Base-by-base conservation (phyloP, 768 basidiomycete genomes). In the Pisolithus albus region DNA sequence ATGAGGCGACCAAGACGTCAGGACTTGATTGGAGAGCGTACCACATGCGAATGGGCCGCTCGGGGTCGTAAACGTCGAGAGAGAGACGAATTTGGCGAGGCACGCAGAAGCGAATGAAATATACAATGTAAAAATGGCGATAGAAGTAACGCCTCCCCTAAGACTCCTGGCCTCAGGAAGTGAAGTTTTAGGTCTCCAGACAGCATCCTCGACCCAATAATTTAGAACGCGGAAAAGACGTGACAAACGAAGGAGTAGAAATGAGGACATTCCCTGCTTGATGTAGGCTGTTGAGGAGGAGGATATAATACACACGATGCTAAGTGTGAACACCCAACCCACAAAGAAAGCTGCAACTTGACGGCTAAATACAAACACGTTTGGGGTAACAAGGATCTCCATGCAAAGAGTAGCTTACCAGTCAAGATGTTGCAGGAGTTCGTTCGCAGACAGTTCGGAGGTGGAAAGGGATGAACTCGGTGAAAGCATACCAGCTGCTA, bases 301-400 rank as follows among this genome's bases (percentile, higher is more conserved):
- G 18, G 64, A 68, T 41, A 53, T 52, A 13, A 67, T 46, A 53
- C 64, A 62, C 13, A 59, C 53, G 15, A 69, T 45, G 51, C 72
- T 64, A 47, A 61, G 60, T 40, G 71, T 56, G 54, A 71, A 73
- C 3, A 72, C 71, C 63, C 70, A 72, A 32, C 74, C 74, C 7
- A 73, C 59, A 46, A 70, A 70, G 57, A 75, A 75, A 1, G 69
- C 61, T 13, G 72, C 60, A 21, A 73, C 57, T 15, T 68, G 59
- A 34, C 63, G 71, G 54, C 74, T 75, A 38, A 24, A n/a, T 15
- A 34, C 32, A n/a, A 23, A 23, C 4, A 9, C 7, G 16, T 32
- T 36, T 47, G 9, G 23, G 28, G 42, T 45, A n/a, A 32, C 21
- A 28, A 19, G 1, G 28, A 15, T 24, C 19, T 7, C 28, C 18